These are phyloP conservation scores for Syzygium syzygioides DNA, from an alignment of 441 rosid species.

Conservation along the genomic window DNA sequence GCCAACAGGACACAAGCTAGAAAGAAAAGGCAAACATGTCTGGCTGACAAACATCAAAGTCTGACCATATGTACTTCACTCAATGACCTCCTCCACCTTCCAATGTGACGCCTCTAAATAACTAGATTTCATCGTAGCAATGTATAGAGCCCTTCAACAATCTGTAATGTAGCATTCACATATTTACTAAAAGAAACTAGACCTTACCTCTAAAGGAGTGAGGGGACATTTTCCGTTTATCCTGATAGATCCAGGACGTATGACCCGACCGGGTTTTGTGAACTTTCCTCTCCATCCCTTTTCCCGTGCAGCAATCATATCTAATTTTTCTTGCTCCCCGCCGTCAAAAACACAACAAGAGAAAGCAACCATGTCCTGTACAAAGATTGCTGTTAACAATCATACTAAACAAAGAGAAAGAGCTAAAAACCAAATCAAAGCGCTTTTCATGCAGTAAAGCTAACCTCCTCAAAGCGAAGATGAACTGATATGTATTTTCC, in stretches of 20 bases:
- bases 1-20: neutral
- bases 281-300: slow-evolving; percentile 99
- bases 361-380: slow-evolving; percentile 99
- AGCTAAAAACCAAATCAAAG: neutral
- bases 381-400: slow-evolving; percentile 4
- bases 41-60: neutral
- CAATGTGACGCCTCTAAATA: neutral
- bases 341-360: slow-evolving; percentile 99
- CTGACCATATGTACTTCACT: neutral
- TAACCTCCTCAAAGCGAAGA: slow-evolving; percentile 99
- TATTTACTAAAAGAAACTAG: neutral
- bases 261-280: slow-evolving; percentile 96
- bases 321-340: slow-evolving; percentile 75
- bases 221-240: slow-evolving; percentile 97
- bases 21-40: neutral
- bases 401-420: neutral
- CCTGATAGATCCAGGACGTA: slow-evolving; percentile 97
- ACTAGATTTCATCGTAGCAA: neutral
- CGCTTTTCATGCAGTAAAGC: slow-evolving; percentile 7
- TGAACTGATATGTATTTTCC: slow-evolving; percentile 91
- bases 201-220: slow-evolving; percentile 90
- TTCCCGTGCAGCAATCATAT: slow-evolving; percentile 96
- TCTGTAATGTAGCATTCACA: neutral
- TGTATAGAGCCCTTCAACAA: neutral
- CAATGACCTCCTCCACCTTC: neutral